These are phyloP conservation scores for Penicillium silybi DNA, from an alignment of 495 filamentous ascomycete genomes.

Conservation along the genomic window DNA sequence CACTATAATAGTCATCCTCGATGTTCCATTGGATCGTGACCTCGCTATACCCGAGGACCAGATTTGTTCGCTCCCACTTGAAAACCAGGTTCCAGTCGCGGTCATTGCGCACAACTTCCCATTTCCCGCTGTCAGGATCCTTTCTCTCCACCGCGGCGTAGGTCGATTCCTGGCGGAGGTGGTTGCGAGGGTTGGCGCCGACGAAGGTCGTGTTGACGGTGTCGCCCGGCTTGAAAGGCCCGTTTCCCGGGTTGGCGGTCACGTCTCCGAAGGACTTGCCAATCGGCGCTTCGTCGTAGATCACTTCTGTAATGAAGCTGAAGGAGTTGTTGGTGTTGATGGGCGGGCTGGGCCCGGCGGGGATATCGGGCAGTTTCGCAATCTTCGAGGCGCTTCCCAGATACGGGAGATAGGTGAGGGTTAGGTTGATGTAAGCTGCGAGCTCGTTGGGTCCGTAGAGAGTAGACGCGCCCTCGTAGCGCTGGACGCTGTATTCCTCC, in stretches of 20 bases:
- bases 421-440: constrained; percentile 85
- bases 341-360: constrained; percentile 64
- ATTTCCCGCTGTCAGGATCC: constrained; percentile 45
- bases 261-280: constrained; percentile 78
- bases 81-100: constrained; percentile 27
- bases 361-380: constrained; percentile 43
- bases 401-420: constrained; percentile 66
- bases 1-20: constrained; percentile 48
- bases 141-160: constrained; percentile 75
- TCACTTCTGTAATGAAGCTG: constrained; percentile 76
- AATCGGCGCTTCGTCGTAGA: constrained; percentile 66
- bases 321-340: constrained; percentile 77
- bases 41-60: constrained; percentile 70
- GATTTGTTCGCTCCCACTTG: constrained; percentile 68
- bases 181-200: constrained; percentile 87
- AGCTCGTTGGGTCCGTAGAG: constrained; percentile 91
- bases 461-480: constrained; percentile 94
- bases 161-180: constrained; percentile 72
- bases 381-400: constrained; percentile 46
- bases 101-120: constrained; percentile 56
- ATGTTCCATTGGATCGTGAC: constrained; percentile 79
- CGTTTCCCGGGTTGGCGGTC: constrained; percentile 48
- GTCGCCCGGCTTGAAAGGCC: constrained; percentile 53
- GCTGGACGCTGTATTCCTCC: constrained; percentile 86
- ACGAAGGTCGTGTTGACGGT: constrained; percentile 66